A percentile compares a stretch with the other conserved stretches of the same genome.
phyloP scores from a whole-genome alignment of 805 yeast species.

The Yamadazyma nakazawae region DNA sequence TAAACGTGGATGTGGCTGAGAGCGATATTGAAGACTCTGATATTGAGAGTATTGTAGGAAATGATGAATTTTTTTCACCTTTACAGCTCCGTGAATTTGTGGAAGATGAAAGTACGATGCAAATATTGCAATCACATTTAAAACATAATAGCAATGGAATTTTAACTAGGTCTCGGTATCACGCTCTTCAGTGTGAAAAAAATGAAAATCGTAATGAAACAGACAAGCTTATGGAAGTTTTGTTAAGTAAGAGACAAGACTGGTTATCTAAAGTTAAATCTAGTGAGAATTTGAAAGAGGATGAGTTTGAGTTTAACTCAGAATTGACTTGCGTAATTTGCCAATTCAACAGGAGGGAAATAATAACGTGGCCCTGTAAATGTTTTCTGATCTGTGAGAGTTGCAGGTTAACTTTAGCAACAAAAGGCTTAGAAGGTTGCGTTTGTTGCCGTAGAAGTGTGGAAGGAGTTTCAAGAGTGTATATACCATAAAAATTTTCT shows the following conservation, averaged over 20 bases:
- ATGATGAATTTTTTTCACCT: slow-evolving; percentile 23
- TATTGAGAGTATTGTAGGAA: slow-evolving; percentile 12
- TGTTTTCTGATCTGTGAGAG: slow-evolving; percentile 86
- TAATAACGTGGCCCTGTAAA: slow-evolving; percentile 90
- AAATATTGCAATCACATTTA: slow-evolving; percentile 28
- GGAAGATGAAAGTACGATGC: slow-evolving; percentile 10
- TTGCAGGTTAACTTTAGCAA: slow-evolving; percentile 71
- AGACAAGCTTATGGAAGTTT: slow-evolving; percentile 21
- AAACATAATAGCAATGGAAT: slow-evolving; percentile 17
- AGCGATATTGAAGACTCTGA: slow-evolving; percentile 15
- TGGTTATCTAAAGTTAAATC: slow-evolving; percentile 3
- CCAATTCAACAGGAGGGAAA: slow-evolving; percentile 66
- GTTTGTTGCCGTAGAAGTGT: slow-evolving; percentile 81
- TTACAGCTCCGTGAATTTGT: slow-evolving; percentile 26
- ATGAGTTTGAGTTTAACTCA: slow-evolving; percentile 26
- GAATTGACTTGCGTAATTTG: slow-evolving; percentile 72
- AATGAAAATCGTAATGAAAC: slow-evolving; percentile 15
- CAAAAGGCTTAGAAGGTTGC: slow-evolving; percentile 72
- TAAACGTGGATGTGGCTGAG: slow-evolving; percentile 14
- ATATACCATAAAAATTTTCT: slow-evolving; percentile 42
- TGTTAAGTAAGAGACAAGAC: slow-evolving; percentile 15
- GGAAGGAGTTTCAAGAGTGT: slow-evolving; percentile 60
- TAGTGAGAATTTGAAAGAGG: neutral
- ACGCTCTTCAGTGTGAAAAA: neutral
- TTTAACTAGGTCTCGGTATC: slow-evolving; percentile 35